Conservation (phyloP, 2,329 filamentous ascomycete species). For the Fusarium scirpi region DNA sequence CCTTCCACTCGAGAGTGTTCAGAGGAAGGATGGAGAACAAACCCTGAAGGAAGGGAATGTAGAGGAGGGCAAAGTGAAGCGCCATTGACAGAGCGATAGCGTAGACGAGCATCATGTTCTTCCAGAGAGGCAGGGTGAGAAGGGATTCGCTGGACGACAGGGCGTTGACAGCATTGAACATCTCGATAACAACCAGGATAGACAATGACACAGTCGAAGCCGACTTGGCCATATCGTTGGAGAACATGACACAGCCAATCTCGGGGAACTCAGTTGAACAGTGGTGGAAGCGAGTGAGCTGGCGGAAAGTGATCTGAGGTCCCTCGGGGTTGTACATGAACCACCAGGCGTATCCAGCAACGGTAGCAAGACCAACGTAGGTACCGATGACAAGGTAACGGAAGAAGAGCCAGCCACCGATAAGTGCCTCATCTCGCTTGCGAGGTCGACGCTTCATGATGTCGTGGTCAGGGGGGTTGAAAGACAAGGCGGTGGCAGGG, state of each 20-base stretch:
- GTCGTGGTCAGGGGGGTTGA: slow-evolving; percentile 98
- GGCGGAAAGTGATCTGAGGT: slow-evolving; percentile 90
- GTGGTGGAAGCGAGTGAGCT: slow-evolving; percentile 92
- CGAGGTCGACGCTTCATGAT: slow-evolving; percentile 94
- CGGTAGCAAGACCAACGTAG: slow-evolving; percentile 94
- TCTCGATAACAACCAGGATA: slow-evolving; percentile 95
- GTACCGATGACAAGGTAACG: slow-evolving; percentile 95
- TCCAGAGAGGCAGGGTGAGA: slow-evolving; percentile 93
- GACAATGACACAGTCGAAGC: slow-evolving; percentile 94
- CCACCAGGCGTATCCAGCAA: slow-evolving; percentile 99
- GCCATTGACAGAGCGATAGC: slow-evolving; percentile 94
- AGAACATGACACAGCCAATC: slow-evolving; percentile 93
- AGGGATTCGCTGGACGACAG: slow-evolving; percentile 95
- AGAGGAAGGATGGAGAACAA: slow-evolving; percentile 93
- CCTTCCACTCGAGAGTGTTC: slow-evolving; percentile 89
- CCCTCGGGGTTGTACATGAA: slow-evolving; percentile 96
- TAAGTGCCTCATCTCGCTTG: slow-evolving; percentile 91
- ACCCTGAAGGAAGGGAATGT: slow-evolving; percentile 87
- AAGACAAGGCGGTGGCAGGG: slow-evolving; percentile 93
- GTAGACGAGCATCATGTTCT: slow-evolving; percentile 98
- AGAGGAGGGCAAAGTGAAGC: slow-evolving; percentile 93
- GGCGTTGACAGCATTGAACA: slow-evolving; percentile 99
- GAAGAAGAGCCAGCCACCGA: slow-evolving; percentile 97
- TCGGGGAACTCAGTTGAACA: slow-evolving; percentile 88
- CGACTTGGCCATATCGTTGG: slow-evolving; percentile 84